phyloP scores from a whole-genome alignment of 1,139 yeast species.

The Saccharomycopsis phalli region DNA sequence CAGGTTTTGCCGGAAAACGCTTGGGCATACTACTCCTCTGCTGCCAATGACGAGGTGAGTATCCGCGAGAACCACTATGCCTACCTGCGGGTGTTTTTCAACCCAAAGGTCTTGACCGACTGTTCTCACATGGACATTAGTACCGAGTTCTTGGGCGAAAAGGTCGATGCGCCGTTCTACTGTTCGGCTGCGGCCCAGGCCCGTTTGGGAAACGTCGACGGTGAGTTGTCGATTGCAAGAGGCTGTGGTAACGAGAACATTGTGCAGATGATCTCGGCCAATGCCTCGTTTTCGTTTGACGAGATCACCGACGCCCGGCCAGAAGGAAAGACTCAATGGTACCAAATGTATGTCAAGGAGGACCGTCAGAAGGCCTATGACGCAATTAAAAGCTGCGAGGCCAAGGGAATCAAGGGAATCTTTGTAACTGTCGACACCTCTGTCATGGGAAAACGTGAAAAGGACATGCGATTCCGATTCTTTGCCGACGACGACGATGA shows the following conservation, averaged over 20 bases:
- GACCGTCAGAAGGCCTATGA: conserved; percentile 51
- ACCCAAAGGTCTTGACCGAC: conserved; percentile 72
- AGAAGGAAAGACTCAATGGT: conserved; percentile 55
- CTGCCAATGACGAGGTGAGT: conserved; percentile 87
- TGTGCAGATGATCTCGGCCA: conserved; percentile 71
- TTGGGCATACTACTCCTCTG: conserved; percentile 90
- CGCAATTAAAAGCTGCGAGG: conserved; percentile 62
- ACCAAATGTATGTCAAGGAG: conserved; percentile 76
- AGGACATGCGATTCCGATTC: conserved; percentile 33
- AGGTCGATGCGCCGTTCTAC: conserved; percentile 59
- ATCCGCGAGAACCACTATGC: conserved; percentile 84
- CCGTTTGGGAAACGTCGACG: conserved; percentile 65
- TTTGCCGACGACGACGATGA: conserved; percentile 2
- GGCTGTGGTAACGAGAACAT: conserved; percentile 61
- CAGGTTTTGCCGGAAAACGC: conserved; percentile 67
- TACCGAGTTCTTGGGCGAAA: conserved; percentile 46
- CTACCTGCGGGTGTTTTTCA: conserved; percentile 77
- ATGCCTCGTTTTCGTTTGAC: conserved; percentile 66
- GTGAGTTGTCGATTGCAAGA: conserved; percentile 69
- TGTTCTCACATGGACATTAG: conserved; percentile 47
- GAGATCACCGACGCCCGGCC: conserved; percentile 56
- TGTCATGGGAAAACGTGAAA: conserved; percentile 80
- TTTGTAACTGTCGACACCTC: conserved; percentile 94
- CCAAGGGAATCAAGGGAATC: conserved; percentile 66
- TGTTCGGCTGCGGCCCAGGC: conserved; percentile 78